Conservation (phyloP, 345 rosid species). For the Linum lewisii region DNA sequence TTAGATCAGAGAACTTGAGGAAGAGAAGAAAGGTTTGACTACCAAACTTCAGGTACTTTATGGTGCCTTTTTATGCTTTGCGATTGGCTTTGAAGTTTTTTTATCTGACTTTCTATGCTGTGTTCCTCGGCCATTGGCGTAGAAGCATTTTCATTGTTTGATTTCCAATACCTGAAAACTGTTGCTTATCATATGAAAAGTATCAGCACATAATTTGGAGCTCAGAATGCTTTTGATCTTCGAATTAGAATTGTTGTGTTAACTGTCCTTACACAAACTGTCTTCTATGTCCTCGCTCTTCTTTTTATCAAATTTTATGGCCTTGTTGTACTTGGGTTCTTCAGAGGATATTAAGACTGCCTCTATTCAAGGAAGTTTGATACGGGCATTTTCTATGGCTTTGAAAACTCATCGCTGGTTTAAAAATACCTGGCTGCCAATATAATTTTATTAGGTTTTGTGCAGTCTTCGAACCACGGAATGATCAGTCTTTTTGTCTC, state of each 20-base stretch:
- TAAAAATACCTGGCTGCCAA: too few relatives aligned
- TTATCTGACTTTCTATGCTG: not conserved
- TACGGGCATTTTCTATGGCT: too few relatives aligned
- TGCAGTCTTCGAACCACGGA: constrained; percentile 1
- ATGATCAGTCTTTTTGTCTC: constrained; percentile 10
- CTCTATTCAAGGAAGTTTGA: too few relatives aligned
- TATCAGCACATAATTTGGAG: too few relatives aligned
- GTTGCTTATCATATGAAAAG: not conserved
- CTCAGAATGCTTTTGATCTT: not conserved
- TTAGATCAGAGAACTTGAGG: constrained; percentile 90
- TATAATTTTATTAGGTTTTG: constrained; percentile 7
- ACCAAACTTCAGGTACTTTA: constrained; percentile 86
- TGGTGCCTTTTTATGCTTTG: not conserved
- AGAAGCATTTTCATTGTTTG: not conserved
- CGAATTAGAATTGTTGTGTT: too few relatives aligned
- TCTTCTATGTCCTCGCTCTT: too few relatives aligned
- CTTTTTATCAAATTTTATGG: too few relatives aligned
- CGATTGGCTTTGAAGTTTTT: not conserved
- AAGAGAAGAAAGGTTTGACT: constrained; percentile 89
- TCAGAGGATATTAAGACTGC: too few relatives aligned
- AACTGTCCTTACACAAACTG: too few relatives aligned
- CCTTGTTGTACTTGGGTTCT: too few relatives aligned
- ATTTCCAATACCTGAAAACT: not conserved
- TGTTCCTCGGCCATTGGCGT: not conserved
- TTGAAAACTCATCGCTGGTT: too few relatives aligned